phyloP scores from a whole-genome alignment of 73 alveolate species.

The Paramecium sexaurelia region DNA sequence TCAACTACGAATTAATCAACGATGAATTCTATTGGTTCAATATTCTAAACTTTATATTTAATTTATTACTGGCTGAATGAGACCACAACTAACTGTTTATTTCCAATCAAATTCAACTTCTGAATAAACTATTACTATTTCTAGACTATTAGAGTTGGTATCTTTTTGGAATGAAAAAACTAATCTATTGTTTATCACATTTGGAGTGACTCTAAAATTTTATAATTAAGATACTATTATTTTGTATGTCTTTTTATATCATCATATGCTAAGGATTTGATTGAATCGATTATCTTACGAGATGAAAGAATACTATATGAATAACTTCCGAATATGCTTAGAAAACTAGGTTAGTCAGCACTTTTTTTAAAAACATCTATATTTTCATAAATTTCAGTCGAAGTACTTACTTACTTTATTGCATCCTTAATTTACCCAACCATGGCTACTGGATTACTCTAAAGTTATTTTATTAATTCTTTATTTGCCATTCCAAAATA shows the following conservation, averaged over 20 bases:
- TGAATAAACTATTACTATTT: not conserved
- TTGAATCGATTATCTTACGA: conserved; percentile 1
- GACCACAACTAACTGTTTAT: conserved; percentile 36
- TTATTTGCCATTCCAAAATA: conserved; percentile 60
- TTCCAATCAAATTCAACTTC: conserved; percentile 42
- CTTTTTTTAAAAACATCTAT: conserved; percentile 31
- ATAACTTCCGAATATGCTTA: conserved; percentile 23
- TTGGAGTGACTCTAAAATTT: not conserved
- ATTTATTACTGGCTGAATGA: conserved; percentile 10
- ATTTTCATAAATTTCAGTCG: conserved; percentile 44
- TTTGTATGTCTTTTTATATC: not conserved
- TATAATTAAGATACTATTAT: not conserved
- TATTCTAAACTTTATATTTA: not conserved
- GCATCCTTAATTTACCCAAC: conserved; percentile 55
- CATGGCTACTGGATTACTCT: conserved; percentile 30
- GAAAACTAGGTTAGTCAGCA: not conserved
- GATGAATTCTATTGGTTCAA: conserved; percentile 39
- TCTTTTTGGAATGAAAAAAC: not conserved
- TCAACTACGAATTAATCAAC: not conserved
- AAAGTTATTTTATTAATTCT: not conserved
- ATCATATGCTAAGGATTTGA: not conserved
- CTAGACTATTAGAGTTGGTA: not conserved
- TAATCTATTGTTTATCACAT: not conserved
- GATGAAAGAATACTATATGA: not conserved
- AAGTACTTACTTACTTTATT: conserved; percentile 9